Conservation (phyloP, 2,329 filamentous ascomycete genomes). For the Epichloe bromicola region DNA sequence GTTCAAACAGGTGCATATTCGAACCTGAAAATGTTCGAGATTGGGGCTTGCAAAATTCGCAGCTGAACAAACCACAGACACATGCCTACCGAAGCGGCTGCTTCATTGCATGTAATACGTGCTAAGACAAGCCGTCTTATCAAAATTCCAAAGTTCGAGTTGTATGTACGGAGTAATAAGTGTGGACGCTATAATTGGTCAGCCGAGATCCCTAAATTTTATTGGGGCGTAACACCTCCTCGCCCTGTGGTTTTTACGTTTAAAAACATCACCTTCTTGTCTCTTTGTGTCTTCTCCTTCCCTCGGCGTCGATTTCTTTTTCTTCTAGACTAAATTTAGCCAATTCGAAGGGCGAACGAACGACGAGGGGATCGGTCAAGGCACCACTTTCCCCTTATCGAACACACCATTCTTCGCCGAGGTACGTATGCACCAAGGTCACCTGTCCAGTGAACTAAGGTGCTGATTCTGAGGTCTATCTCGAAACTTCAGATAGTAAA, state of each 20-base stretch:
- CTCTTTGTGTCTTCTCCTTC: not conserved
- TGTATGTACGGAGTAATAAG: no score
- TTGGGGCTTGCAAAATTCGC: no score
- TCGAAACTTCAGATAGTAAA: not conserved
- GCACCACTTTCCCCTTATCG: not conserved
- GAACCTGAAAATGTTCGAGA: no score
- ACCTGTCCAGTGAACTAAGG: not conserved
- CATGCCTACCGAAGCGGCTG: no score
- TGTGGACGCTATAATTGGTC: no score
- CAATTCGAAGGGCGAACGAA: not conserved
- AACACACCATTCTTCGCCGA: not conserved
- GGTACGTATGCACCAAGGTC: not conserved
- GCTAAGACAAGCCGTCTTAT: no score
- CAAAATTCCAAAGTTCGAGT: no score
- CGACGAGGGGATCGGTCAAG: not conserved
- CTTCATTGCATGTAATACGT: no score
- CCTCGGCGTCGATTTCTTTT: not conserved
- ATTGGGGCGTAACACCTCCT: not conserved
- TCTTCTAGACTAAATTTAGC: not conserved
- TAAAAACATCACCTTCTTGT: not conserved
- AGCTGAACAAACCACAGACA: no score
- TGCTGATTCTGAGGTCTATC: not conserved
- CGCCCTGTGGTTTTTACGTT: not conserved
- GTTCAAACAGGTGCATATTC: no score
- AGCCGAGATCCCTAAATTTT: not conserved